Evolutionary conservation across 768 basidiomycete species (phyloP).

Genomic region (Jaapia argillacea): DNA sequence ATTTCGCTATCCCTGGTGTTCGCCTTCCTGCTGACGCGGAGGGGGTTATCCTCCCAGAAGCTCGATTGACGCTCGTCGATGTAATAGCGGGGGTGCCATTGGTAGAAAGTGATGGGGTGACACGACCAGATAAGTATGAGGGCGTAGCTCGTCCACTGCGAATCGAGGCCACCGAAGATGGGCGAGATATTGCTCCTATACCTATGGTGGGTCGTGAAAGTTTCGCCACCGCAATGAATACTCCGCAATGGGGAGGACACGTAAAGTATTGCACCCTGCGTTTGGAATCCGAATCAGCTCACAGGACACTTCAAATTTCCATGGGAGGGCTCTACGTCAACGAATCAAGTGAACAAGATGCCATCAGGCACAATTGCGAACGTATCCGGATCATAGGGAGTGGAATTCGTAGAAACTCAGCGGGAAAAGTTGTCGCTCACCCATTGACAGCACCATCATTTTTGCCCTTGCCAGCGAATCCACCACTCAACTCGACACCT

Average conservation of each 20-base stretch:
- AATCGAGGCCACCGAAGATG: slow-evolving; percentile 75
- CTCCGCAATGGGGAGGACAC: slow-evolving; percentile 80
- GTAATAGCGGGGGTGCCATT: no score
- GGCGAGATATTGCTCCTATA: slow-evolving; percentile 38
- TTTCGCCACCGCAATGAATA: slow-evolving; percentile 80
- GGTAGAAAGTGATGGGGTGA: no score
- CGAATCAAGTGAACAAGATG: not conserved
- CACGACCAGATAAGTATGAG: slow-evolving; percentile 33
- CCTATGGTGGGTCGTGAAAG: slow-evolving; percentile 71
- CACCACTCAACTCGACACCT: slow-evolving; percentile 82
- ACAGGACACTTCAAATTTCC: no score
- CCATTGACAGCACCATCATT: slow-evolving; percentile 87
- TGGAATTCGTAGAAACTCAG: no score
- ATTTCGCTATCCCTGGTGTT: slow-evolving; percentile 14
- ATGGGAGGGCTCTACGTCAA: no score
- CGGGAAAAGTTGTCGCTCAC: no score
- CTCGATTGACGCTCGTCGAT: no score
- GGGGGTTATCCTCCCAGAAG: slow-evolving; percentile 52
- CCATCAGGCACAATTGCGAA: slow-evolving; percentile 2
- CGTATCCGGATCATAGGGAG: not conserved
- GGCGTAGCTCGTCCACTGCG: slow-evolving; percentile 36
- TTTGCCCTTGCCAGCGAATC: slow-evolving; percentile 87
- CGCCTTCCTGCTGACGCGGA: slow-evolving; percentile 15
- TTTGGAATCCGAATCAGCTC: no score
- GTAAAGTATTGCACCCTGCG: slow-evolving; percentile 72